phyloP scores from a whole-genome alignment of 768 basidiomycete species.

The Cyclocybe cylindracea region DNA sequence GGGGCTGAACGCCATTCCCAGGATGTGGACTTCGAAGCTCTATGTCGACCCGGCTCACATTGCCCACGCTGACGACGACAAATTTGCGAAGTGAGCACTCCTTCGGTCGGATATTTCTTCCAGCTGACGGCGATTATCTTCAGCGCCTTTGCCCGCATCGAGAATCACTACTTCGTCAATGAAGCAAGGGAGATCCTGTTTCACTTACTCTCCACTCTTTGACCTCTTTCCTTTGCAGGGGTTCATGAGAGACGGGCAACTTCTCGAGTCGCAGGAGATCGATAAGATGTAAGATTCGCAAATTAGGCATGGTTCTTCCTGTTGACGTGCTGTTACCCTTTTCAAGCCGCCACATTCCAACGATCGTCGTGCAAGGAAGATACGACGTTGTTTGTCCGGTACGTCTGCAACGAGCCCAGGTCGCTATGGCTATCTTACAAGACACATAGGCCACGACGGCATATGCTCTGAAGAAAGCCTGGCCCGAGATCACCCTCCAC shows the following conservation, averaged over 20 bases:
- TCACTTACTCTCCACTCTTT: neutral
- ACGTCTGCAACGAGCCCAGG: slow-evolving; percentile 17
- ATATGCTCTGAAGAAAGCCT: slow-evolving; percentile 71
- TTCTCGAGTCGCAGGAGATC: slow-evolving; percentile 80
- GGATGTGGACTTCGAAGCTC: slow-evolving; percentile 83
- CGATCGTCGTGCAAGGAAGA: slow-evolving; percentile 79
- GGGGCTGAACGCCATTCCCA: slow-evolving; percentile 24
- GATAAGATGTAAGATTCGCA: slow-evolving; percentile 70
- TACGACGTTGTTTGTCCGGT: slow-evolving; percentile 91
- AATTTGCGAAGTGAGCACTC: slow-evolving; percentile 67
- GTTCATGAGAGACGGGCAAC: slow-evolving; percentile 87
- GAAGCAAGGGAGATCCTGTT: slow-evolving; percentile 40
- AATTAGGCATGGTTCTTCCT: neutral
- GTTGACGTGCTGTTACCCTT: neutral
- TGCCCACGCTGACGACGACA: slow-evolving; percentile 66
- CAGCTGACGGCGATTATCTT: neutral
- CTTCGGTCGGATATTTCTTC: neutral
- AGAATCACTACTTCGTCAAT: slow-evolving; percentile 91
- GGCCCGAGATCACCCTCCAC: slow-evolving; percentile 47
- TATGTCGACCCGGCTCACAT: slow-evolving; percentile 69
- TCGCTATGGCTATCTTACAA: neutral
- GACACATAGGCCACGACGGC: slow-evolving; percentile 69
- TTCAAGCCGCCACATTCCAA: slow-evolving; percentile 82
- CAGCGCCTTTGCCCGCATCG: slow-evolving; percentile 86
- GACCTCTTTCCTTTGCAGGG: slow-evolving; percentile 45